phyloP scores from a whole-genome alignment of 108 stramenopile genomes.

The Cyclotella sp. region DNA sequence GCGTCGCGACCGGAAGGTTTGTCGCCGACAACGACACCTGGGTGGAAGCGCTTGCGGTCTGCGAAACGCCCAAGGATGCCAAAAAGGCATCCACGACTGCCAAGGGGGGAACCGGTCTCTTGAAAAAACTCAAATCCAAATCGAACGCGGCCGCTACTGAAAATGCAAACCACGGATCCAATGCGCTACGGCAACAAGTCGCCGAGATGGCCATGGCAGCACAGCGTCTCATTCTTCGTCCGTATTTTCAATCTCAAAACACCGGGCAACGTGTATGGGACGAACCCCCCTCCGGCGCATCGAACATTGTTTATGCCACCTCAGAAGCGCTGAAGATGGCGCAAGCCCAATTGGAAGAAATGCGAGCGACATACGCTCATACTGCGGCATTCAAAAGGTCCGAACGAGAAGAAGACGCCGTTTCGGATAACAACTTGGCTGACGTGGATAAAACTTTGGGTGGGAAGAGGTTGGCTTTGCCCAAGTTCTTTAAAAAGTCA shows the following conservation, averaged over 20 bases:
- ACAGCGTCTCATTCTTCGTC: conserved; percentile 65
- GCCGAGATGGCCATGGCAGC: conserved; percentile 37
- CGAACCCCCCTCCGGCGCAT: conserved; percentile 83
- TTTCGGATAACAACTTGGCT: conserved; percentile 21
- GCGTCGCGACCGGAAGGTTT: conserved; percentile 43
- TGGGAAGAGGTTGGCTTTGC: conserved; percentile 10
- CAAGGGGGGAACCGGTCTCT: conserved; percentile 19
- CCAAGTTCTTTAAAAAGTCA: conserved; percentile 8
- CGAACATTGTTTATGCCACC: conserved; percentile 63
- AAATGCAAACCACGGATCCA: conserved; percentile 6
- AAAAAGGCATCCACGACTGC: conserved; percentile 14
- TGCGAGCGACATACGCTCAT: conserved; percentile 51
- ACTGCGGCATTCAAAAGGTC: conserved; percentile 26
- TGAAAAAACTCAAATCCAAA: conserved; percentile 48
- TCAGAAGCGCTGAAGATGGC: conserved; percentile 70
- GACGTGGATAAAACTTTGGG: not conserved
- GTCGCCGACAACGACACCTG: conserved; percentile 78
- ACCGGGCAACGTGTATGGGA: conserved; percentile 81
- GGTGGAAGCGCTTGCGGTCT: conserved; percentile 76
- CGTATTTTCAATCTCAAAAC: conserved; percentile 71
- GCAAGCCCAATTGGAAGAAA: conserved; percentile 64
- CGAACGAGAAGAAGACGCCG: conserved; percentile 30
- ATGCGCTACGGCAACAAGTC: conserved; percentile 15
- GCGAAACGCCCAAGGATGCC: conserved; percentile 40
- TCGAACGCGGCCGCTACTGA: not conserved